Base-by-base conservation (phyloP, 805 yeast genomes). In the Clavispora santaluciae region DNA sequence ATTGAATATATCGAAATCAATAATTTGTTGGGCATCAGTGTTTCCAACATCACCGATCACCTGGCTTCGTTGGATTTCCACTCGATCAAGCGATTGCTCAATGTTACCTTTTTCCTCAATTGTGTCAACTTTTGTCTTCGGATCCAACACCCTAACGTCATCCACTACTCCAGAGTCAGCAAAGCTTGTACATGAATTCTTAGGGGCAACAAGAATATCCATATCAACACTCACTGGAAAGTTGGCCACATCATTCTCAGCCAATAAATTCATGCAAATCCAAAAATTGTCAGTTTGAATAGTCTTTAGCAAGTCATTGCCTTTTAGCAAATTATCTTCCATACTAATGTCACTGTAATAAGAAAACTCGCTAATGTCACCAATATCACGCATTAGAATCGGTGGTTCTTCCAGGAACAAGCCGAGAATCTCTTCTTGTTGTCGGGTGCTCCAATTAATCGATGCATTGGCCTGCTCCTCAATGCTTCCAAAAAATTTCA, bases 241-340 rank as follows among this genome's bases (percentile, higher is more conserved):
- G 15, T 25, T 25, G 15, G 16, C 16, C 7, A 16, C 6, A 16
- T 25, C 29, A 25, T n/a, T 25, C 8, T 25, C 29, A 5, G 29
- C 29, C 16, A 25, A 25, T n/a, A 16, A 12, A 13, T 25, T 12
- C 29, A 25, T n/a, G 22, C 41, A 35, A 13, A 50, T 41, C 54
- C 54, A 50, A 34, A 49, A 49, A 21, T 49, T 49, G 36, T 50
- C 54, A 3, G 54, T 46, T 23, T 50, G 54, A 3, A 50, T 29
- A 6, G 53, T 46, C 16, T 44, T 48, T 30, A 41, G 41, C 40
- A 50, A 42, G 35, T 50, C 53, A 4, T 21, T 18, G 2, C 53
- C 49, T 9, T 15, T 23, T 12, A 46, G 29, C n/a, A 39, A 36
- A 4, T 33, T 31, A 28, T 50, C 54, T 31, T 39, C 41, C 8